Percentiles rank a stretch among this genome's conserved stretches.
phyloP scores from a whole-genome alignment of 805 yeast genomes.

The Groenewaldozyma tartarivorans region DNA sequence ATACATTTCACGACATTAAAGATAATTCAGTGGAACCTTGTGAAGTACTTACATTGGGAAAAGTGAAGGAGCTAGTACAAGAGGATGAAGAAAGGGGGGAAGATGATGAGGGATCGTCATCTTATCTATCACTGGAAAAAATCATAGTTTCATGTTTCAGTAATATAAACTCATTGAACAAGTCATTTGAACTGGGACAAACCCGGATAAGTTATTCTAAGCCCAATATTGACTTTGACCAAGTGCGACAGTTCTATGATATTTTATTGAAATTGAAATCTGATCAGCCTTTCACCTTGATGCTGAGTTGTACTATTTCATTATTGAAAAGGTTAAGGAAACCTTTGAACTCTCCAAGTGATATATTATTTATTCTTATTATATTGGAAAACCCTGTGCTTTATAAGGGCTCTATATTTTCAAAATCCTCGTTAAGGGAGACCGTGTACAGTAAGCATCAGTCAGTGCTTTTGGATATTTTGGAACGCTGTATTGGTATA shows the following conservation, averaged over 20 bases:
- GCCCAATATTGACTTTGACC: slow-evolving; percentile 42
- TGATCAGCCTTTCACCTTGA: slow-evolving; percentile 44
- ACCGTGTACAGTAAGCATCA: too few relatives aligned
- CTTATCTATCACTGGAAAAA: background rate
- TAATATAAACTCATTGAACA: slow-evolving; percentile 38
- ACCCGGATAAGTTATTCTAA: slow-evolving; percentile 32
- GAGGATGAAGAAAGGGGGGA: background rate
- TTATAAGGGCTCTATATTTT: slow-evolving; percentile 14
- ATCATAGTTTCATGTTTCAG: slow-evolving; percentile 38
- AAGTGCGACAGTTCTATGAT: slow-evolving; percentile 38
- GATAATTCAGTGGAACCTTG: background rate
- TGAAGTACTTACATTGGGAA: background rate
- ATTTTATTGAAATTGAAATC: slow-evolving; percentile 23
- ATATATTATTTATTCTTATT: slow-evolving; percentile 52
- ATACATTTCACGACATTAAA: slow-evolving; percentile 19
- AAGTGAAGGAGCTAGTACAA: background rate
- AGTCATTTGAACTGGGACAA: slow-evolving; percentile 39
- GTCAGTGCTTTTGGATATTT: slow-evolving; percentile 41
- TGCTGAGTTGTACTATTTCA: slow-evolving; percentile 43
- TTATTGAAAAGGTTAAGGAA: slow-evolving; percentile 43
- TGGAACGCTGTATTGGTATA: slow-evolving; percentile 61
- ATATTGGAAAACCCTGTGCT: slow-evolving; percentile 62
- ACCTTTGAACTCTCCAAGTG: slow-evolving; percentile 31
- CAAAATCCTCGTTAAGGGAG: slow-evolving; percentile 31
- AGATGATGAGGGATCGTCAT: background rate